phyloP scores from a whole-genome alignment of 768 basidiomycete species.

The Sporobolomyces pararoseus region DNA sequence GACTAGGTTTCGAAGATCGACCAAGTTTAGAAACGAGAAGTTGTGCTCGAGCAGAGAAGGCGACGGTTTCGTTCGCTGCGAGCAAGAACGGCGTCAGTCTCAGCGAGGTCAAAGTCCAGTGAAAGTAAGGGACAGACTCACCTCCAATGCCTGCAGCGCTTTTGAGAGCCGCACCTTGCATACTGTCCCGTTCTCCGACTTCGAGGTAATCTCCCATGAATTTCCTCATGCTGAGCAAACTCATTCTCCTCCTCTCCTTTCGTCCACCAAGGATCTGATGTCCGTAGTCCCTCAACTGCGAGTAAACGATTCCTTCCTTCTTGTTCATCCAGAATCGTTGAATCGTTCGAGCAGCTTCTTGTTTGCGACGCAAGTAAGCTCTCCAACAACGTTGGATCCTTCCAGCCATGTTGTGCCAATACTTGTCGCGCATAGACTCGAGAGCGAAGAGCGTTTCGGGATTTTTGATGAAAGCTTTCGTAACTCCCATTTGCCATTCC shows the following conservation, averaged over 20 bases:
- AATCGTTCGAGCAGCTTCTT: conserved; percentile 89
- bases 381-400: conserved; percentile 95
- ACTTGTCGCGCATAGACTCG: conserved; percentile 97
- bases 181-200: conserved; percentile 64
- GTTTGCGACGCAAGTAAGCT: conserved; percentile 90
- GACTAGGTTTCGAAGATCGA: conserved; percentile 85
- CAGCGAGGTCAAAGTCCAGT: neutral
- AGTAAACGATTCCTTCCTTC: conserved; percentile 85
- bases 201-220: conserved; percentile 97
- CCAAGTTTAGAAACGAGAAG: conserved; percentile 76
- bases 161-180: conserved; percentile 71
- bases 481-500: conserved; percentile 99
- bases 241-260: conserved; percentile 90
- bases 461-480: conserved; percentile 99
- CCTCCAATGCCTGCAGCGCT: conserved; percentile 69
- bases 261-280: conserved; percentile 84
- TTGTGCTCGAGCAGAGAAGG: conserved; percentile 78
- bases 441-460: conserved; percentile 98
- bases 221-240: conserved; percentile 85
- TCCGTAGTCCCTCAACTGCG: conserved; percentile 86
- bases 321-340: conserved; percentile 99
- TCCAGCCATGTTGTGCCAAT: conserved; percentile 99
- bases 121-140: conserved; percentile 50
- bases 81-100: neutral
- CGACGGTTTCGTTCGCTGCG: conserved; percentile 66